These are phyloP conservation scores for Ceriops tagal DNA, from an alignment of 345 rosid genomes.

Conservation along the genomic window DNA sequence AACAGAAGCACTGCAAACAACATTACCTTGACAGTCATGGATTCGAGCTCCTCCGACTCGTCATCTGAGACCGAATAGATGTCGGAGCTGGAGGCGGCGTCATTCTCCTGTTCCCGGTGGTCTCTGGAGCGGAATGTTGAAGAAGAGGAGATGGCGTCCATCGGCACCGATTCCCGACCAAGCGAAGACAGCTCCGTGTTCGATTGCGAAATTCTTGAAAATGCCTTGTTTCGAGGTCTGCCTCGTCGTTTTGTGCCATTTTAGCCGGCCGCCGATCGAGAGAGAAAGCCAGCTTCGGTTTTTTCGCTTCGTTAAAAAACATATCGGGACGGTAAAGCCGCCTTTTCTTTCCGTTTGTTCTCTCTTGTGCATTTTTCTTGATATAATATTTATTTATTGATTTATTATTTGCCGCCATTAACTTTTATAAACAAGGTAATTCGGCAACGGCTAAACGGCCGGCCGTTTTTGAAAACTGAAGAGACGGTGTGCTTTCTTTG, in stretches of 20 bases:
- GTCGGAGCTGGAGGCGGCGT: constrained; percentile 33
- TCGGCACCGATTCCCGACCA: constrained; percentile 12
- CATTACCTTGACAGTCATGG: constrained; percentile 54
- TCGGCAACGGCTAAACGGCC: not conserved
- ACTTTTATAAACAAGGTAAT: not conserved
- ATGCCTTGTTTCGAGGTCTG: constrained; percentile 12
- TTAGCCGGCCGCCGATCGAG: not conserved
- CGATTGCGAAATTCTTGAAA: constrained; percentile 6
- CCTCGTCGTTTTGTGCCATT: constrained; percentile 30
- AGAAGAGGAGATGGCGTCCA: constrained; percentile 37
- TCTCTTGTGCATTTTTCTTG: not conserved
- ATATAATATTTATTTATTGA: not conserved
- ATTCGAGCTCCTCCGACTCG: constrained; percentile 37
- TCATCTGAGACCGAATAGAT: constrained; percentile 29
- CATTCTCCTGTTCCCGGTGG: constrained; percentile 32
- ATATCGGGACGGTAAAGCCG: not conserved
- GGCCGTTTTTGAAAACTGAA: not conserved
- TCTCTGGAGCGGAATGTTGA: constrained; percentile 51
- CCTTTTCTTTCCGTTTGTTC: not conserved
- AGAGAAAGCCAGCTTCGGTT: constrained; percentile 9
- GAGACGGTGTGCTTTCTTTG: not conserved
- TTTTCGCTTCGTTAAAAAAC: constrained; percentile 2
- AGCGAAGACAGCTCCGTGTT: constrained; percentile 3
- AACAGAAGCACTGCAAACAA: not conserved
- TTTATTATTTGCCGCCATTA: constrained; percentile 6